Percentiles rank a stretch among this genome's conserved stretches.
phyloP scores from a whole-genome alignment of 805 yeast species.

The Nakazawaea sp. region DNA sequence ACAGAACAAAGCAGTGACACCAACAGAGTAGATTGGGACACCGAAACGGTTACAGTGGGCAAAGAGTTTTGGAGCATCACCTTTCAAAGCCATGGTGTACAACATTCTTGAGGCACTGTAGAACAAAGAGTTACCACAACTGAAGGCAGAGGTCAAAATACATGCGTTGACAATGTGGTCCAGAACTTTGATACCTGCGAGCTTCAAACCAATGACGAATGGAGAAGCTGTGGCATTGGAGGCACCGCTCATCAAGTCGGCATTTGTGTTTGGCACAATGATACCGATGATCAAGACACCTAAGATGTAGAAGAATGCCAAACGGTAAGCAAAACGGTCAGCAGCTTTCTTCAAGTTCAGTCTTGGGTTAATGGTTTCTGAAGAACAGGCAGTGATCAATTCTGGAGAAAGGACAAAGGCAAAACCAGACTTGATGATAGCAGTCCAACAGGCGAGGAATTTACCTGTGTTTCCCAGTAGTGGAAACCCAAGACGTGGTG shows the following conservation, averaged over 20 bases:
- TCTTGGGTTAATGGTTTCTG: conserved; percentile 48
- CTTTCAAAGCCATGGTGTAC: conserved; percentile 55
- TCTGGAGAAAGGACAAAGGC: conserved; percentile 55
- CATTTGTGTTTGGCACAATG: conserved; percentile 40
- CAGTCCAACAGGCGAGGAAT: conserved; percentile 49
- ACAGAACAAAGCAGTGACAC: conserved; percentile 26
- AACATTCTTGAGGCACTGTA: conserved; percentile 46
- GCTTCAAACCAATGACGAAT: conserved; percentile 53
- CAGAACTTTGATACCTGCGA: conserved; percentile 42
- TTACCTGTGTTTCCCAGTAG: conserved; percentile 47
- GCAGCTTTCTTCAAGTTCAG: conserved; percentile 51
- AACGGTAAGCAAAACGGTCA: conserved; percentile 49
- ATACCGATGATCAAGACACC: conserved; percentile 45
- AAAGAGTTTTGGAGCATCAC: conserved; percentile 48
- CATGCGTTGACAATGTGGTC: conserved; percentile 60
- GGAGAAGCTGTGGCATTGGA: conserved; percentile 59
- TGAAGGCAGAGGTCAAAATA: conserved; percentile 45
- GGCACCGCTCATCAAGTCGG: conserved; percentile 22
- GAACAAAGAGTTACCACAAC: conserved; percentile 56
- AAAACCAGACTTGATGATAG: conserved; percentile 51
- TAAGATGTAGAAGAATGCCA: conserved; percentile 41
- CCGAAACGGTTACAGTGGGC: conserved; percentile 52
- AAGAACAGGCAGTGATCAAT: conserved; percentile 52
- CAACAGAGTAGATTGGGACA: conserved; percentile 52
- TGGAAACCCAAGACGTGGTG: conserved; percentile 41